phyloP scores from a whole-genome alignment of 1,284 basidiomycete genomes.

The Phellinidium pouzarii region DNA sequence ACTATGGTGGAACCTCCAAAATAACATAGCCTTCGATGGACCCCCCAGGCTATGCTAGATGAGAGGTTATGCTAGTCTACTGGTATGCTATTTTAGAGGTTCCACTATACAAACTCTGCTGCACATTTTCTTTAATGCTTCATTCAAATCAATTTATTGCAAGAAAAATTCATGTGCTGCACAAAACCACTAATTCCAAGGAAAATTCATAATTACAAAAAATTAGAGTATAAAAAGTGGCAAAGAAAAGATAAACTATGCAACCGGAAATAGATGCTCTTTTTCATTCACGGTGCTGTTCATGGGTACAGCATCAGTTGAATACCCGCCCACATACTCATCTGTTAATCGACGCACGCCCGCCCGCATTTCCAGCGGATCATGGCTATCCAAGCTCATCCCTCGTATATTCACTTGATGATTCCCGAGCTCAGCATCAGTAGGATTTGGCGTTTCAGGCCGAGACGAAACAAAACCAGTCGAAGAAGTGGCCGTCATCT shows the following conservation, averaged over 20 bases:
- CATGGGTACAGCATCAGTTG: conserved; percentile 19
- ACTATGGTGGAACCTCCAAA: too few species aligned
- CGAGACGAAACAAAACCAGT: conserved; percentile 37
- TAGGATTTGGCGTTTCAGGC: conserved; percentile 38
- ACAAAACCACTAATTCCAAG: not conserved
- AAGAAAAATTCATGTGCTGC: not conserved
- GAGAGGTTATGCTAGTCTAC: too few species aligned
- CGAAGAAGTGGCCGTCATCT: conserved; percentile 41
- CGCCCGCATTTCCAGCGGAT: conserved; percentile 15
- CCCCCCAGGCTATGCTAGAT: too few species aligned
- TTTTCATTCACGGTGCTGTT: conserved; percentile 20
- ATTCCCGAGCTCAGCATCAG: conserved; percentile 15
- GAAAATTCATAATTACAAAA: not conserved
- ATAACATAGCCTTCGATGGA: too few species aligned
- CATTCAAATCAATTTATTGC: not conserved
- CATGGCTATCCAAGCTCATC: conserved; percentile 14
- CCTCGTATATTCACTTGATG: conserved; percentile 10
- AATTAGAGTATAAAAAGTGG: conserved; percentile 9
- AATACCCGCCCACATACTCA: conserved; percentile 23
- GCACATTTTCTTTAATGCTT: not conserved
- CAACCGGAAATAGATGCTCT: conserved; percentile 5
- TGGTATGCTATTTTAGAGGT: too few species aligned
- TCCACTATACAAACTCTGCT: too few species aligned
- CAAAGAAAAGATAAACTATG: too few species aligned
- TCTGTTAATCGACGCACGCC: conserved; percentile 24